Base-by-base conservation (phyloP, 345 rosid genomes). In the Arabidopsis suecica region DNA sequence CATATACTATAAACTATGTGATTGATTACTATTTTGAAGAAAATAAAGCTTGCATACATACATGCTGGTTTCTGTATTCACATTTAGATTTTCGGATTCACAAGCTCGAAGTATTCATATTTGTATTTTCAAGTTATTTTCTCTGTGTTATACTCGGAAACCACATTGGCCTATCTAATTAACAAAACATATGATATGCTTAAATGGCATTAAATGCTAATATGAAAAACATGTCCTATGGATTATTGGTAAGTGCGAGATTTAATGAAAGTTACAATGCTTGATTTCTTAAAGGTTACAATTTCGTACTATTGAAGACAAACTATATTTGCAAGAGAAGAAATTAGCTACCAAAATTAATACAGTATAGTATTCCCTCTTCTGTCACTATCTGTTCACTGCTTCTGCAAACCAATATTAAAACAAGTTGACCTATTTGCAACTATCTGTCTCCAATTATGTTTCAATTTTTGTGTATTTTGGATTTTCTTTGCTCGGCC, bases 361-460 rank as follows among this genome's bases (percentile, higher is more conserved):
- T 30, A 14, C 5, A 53, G 2, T 53, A 11, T 28, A 54, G 6
- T 28, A 6, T 36, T 37, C 40, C 34, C 68, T 28, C 25, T 16
- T 16, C 0, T 33, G 33, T 65, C 44, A 14, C 58, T 9, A 33
- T 36, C 20, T 45, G 8, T 65, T 41, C 7, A 36, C 37, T 51
- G 25, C n/a, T 14, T 9, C 9, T 13, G 49, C 5, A 23, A 5
- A 67, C 37, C 49, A 37, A 38, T 51, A 38, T 54, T 38, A 3
- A 53, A 38, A 53, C 28, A 68, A 2, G 49, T 70, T 48, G 48
- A 71, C 59, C 12, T 58, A 34, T 34, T 34, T 59, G 58, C 47
- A 59, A 47, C 37, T 12, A 44, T 44, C 25, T 2, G 11, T 37
- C 25, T 23, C 23, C 38, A 48, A 10, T n/a, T 32, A 64, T 32